Evolutionary conservation across 2,329 filamentous ascomycete species (phyloP).

Genomic region (Colletotrichum truncatum): DNA sequence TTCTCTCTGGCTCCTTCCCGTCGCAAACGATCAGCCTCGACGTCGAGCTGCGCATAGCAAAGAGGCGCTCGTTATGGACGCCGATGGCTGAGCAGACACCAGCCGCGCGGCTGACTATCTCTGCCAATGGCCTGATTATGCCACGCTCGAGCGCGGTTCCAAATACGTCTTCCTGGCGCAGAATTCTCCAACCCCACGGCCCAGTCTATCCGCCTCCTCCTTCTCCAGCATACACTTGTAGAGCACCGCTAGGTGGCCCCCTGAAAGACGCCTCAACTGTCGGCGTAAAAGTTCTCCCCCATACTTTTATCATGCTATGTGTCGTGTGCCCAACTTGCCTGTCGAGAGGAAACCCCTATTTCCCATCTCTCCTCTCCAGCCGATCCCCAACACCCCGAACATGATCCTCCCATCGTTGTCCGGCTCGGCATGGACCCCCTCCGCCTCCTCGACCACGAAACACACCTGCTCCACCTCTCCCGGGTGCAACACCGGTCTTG

Average conservation of each 20-base stretch:
- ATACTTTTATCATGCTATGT: constrained; percentile 32
- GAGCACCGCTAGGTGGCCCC: background rate
- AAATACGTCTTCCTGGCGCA: background rate
- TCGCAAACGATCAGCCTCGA: background rate
- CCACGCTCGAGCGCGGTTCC: background rate
- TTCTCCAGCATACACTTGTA: background rate
- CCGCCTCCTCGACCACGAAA: constrained; percentile 64
- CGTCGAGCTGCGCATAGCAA: background rate
- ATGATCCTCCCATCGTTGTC: constrained; percentile 68
- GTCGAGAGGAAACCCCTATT: constrained; percentile 89
- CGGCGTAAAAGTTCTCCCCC: background rate
- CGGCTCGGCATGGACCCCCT: constrained; percentile 55
- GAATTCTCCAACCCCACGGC: background rate
- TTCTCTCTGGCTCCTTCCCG: background rate
- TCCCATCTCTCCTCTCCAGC: constrained; percentile 91
- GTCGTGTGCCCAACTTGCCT: constrained; percentile 74
- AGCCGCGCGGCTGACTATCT: background rate
- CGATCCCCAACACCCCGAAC: constrained; percentile 84
- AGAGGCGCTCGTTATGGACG: background rate
- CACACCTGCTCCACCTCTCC: constrained; percentile 74
- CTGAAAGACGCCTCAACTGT: background rate
- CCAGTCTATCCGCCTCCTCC: background rate
- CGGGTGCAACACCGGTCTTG: constrained; percentile 66
- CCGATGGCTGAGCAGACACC: background rate
- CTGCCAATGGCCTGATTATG: background rate